A percentile compares a stretch with the other conserved stretches of the same genome.
phyloP scores from a whole-genome alignment of 164 flowering plant genomes.

The Magnolia sinica region DNA sequence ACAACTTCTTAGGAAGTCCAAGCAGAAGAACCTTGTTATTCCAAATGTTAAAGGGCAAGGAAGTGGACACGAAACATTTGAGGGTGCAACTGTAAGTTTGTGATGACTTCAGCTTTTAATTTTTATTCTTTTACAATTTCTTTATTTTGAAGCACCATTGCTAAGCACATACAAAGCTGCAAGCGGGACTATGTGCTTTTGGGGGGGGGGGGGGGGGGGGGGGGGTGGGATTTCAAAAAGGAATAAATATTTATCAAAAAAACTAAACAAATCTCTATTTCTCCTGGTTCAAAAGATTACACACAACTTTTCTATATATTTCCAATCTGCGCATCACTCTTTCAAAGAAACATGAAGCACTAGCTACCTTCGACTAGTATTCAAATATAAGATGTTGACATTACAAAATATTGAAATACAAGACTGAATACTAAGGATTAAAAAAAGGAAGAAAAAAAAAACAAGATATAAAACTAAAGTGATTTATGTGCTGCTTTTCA shows the following conservation, averaged over 20 bases:
- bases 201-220: too few relatives aligned
- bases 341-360: neutral
- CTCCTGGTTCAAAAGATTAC: too few relatives aligned
- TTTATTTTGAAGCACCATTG: slow-evolving; percentile 1
- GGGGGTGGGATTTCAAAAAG: too few relatives aligned
- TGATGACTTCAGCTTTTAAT: neutral
- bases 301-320: too few relatives aligned
- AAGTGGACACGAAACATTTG: slow-evolving; percentile 90
- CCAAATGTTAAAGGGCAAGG: slow-evolving; percentile 89
- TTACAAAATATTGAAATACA: too few relatives aligned
- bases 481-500: neutral
- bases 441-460: too few relatives aligned
- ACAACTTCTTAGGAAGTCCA: slow-evolving; percentile 96
- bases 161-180: neutral
- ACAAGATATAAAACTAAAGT: too few relatives aligned
- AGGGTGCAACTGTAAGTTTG: slow-evolving; percentile 96
- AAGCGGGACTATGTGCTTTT: neutral
- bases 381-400: neutral
- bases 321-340: neutral
- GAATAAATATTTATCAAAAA: too few relatives aligned
- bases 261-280: too few relatives aligned
- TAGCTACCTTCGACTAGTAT: neutral
- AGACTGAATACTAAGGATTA: too few relatives aligned
- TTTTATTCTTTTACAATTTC: neutral
- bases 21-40: slow-evolving; percentile 77